A percentile compares a stretch with the other conserved stretches of the same genome.
Conservation (phyloP, 108 stramenopile genomes). For the Nitzschia palea region DNA sequence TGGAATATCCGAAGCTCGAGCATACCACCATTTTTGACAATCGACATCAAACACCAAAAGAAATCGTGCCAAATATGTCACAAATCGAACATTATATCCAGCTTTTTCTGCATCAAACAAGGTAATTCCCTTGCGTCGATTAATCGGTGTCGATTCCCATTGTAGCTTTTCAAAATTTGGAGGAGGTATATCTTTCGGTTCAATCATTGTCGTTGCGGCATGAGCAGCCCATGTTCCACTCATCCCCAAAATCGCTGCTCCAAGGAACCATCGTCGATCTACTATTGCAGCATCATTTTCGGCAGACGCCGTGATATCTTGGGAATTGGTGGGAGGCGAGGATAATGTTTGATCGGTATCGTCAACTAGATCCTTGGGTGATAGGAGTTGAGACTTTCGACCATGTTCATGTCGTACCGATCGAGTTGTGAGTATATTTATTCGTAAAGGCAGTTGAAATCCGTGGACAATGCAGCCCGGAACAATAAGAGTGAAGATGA, state of each 20-base stretch:
- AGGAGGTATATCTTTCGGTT: background rate
- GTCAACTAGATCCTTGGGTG: background rate
- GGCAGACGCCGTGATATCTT: background rate
- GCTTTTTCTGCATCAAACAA: slow-evolving; percentile 77
- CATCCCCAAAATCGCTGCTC: background rate
- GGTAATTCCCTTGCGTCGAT: slow-evolving; percentile 76
- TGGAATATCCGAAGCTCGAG: slow-evolving; percentile 62
- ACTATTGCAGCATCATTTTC: background rate
- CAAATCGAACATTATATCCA: slow-evolving; percentile 74
- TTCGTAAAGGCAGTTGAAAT: background rate
- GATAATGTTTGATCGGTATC: background rate
- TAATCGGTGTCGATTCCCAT: slow-evolving; percentile 66
- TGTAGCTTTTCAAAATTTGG: slow-evolving; percentile 26
- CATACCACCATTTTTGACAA: slow-evolving; percentile 80
- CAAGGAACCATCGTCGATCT: slow-evolving; percentile 8
- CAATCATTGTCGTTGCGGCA: background rate
- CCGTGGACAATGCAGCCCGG: background rate
- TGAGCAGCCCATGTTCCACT: background rate
- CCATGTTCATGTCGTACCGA: background rate
- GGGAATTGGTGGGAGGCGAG: background rate
- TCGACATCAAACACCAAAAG: slow-evolving; percentile 72
- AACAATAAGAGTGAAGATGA: too few relatives aligned
- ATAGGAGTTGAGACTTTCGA: background rate
- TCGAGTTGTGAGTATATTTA: background rate
- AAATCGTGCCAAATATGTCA: slow-evolving; percentile 81